Evolutionary conservation across 345 rosid genomes (phyloP).

Genomic region (Noccaea bulbosa): DNA sequence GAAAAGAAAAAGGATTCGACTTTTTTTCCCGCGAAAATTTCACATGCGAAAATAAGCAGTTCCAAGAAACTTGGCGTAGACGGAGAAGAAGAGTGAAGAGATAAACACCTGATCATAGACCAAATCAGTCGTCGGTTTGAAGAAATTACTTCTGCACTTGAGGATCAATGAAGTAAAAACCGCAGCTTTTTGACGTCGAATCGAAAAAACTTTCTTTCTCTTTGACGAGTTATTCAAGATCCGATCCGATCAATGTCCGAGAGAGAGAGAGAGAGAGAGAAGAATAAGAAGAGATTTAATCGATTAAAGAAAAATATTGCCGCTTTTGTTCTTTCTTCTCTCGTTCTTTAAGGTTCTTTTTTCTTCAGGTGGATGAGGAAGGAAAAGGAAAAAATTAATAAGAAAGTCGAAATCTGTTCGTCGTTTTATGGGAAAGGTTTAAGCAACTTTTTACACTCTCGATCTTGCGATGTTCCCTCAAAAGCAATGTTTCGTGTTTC

Average conservation of each 20-base stretch:
- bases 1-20: conserved; percentile 25
- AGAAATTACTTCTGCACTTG: conserved; percentile 26
- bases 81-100: conserved; percentile 24
- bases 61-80: conserved; percentile 7
- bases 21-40: conserved; percentile 31
- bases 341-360: conserved; percentile 31
- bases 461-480: conserved; percentile 42
- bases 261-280: conserved; percentile 22
- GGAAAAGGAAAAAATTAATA: background rate
- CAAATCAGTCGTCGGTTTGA: conserved; percentile 39
- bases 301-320: conserved; percentile 25
- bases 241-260: conserved; percentile 55
- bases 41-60: background rate
- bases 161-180: conserved; percentile 35
- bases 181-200: conserved; percentile 40
- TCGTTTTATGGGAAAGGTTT: conserved; percentile 43
- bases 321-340: conserved; percentile 27
- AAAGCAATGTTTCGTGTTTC: conserved; percentile 44
- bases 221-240: conserved; percentile 47
- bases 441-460: conserved; percentile 32
- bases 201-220: conserved; percentile 8
- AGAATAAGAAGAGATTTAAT: conserved; percentile 34
- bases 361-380: conserved; percentile 39
- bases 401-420: conserved; percentile 33
- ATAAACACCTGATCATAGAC: conserved; percentile 54